Conservation (phyloP, 805 yeast genomes). For the Ogataea dorogensis region DNA sequence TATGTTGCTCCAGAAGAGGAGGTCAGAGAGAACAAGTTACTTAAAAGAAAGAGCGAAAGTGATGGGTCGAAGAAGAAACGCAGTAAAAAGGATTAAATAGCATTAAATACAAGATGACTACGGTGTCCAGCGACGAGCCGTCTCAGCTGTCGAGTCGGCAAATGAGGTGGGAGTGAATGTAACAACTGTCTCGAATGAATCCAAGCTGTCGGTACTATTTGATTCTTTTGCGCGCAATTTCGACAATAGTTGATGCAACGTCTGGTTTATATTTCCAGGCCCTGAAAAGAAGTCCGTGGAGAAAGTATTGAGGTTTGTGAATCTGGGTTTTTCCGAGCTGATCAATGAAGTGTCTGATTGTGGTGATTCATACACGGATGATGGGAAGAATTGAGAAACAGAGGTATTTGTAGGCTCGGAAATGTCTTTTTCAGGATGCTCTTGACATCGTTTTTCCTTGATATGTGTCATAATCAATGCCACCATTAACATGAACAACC, state of each 20-base stretch:
- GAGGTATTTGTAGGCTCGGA: background rate
- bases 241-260: constrained; percentile 14
- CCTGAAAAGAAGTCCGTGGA: constrained; percentile 15
- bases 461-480: constrained; percentile 18
- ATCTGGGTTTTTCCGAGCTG: constrained; percentile 3
- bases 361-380: constrained; percentile 1
- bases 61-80: constrained; percentile 32
- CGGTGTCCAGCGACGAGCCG: constrained; percentile 20
- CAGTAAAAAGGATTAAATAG: constrained; percentile 21
- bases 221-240: constrained; percentile 10
- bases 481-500: constrained; percentile 43
- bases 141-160: constrained; percentile 17
- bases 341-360: constrained; percentile 2
- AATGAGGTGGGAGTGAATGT: constrained; percentile 8
- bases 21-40: constrained; percentile 35
- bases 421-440: background rate
- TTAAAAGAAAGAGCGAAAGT: constrained; percentile 31
- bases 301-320: background rate
- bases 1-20: constrained; percentile 84
- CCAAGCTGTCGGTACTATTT: constrained; percentile 1
- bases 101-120: constrained; percentile 7
- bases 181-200: constrained; percentile 8
- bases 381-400: background rate
- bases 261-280: constrained; percentile 21
- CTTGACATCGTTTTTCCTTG: constrained; percentile 2